Conservation (phyloP, 768 basidiomycete genomes). For the Boletus sp. region DNA sequence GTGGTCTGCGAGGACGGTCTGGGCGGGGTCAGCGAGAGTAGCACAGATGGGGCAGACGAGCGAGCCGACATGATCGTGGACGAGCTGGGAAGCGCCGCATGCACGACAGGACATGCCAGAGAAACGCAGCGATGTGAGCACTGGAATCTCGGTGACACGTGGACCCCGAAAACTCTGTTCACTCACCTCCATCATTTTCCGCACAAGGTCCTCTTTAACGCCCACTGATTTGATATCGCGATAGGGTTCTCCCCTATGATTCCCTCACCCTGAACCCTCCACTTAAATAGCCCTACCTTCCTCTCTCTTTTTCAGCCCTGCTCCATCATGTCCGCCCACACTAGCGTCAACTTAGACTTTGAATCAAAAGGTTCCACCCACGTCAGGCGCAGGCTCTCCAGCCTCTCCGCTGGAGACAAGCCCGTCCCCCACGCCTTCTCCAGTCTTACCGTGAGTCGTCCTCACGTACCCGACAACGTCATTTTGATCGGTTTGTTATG, state of each 20-base stretch:
- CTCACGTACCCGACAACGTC: not conserved
- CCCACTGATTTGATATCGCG: too few relatives aligned
- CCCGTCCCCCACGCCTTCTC: constrained; percentile 60
- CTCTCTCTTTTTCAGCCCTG: constrained; percentile 17
- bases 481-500: constrained; percentile 13
- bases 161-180: constrained; percentile 26
- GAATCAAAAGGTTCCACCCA: constrained; percentile 62
- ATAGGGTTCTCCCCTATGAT: too few relatives aligned
- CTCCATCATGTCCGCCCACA: constrained; percentile 47
- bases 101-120: constrained; percentile 41
- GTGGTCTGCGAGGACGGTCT: constrained; percentile 56
- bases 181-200: too few relatives aligned
- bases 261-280: too few relatives aligned
- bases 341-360: constrained; percentile 42
- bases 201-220: too few relatives aligned
- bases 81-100: constrained; percentile 52
- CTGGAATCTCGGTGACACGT: too few relatives aligned
- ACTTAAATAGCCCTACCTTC: constrained; percentile 34
- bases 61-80: constrained; percentile 58
- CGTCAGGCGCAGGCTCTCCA: constrained; percentile 68
- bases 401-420: constrained; percentile 42
- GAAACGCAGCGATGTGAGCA: too few relatives aligned
- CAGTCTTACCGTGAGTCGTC: constrained; percentile 59
- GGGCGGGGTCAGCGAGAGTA: constrained; percentile 62
- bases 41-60: constrained; percentile 70